Evolutionary conservation across 352 stramenopile species (phyloP), one percentile per base, ranked within the genome.

Genomic region (Pythium brassicae): DNA sequence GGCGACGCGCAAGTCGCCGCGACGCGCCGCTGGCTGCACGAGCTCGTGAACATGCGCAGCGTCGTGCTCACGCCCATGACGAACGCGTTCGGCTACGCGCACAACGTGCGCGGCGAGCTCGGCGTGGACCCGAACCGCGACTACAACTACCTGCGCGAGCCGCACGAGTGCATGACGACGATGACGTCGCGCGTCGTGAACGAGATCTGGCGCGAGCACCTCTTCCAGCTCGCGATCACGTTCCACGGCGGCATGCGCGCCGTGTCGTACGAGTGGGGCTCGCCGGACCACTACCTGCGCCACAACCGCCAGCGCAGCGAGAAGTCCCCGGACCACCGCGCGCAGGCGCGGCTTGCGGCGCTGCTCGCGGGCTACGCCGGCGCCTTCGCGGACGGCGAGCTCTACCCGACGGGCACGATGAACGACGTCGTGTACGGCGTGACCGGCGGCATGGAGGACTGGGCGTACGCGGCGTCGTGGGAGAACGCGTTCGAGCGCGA

Each of bases 181-280:
- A 97, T 98, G 68, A 96, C 95, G 20, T 97, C 90, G 55, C 87
- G 97, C 42, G 94, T 92, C 4, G 78, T 99, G 22, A 99, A 99
- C 68, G 96, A 99, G 71, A 70, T 99, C 29, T 99, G 91, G 77
- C 84, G 94, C 37, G 86, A 98, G 29, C 94, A 99, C 70, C 69
- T 99, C 7, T 98, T 99, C 69, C 96, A 99, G 65, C 70, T 99
- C 23, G 87, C 89, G 15, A 76, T 99, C 20, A 99, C 97, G 17
- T 99, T 99, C 72, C 97, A 99, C 78, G 97, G 87, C 26, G 97
- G 97, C 39, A 99, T 97, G 74, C 89, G 96, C 65, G 91, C 95
- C 4, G 87, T 99, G 45, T 87, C 90, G 4, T 99, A 99, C 69
- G 97, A 99, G 73, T 99, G 97, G 97, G 97, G 97, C 12, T 90